phyloP scores from a whole-genome alignment of 2,329 filamentous ascomycete genomes.

The Cytospora paraplurivora region DNA sequence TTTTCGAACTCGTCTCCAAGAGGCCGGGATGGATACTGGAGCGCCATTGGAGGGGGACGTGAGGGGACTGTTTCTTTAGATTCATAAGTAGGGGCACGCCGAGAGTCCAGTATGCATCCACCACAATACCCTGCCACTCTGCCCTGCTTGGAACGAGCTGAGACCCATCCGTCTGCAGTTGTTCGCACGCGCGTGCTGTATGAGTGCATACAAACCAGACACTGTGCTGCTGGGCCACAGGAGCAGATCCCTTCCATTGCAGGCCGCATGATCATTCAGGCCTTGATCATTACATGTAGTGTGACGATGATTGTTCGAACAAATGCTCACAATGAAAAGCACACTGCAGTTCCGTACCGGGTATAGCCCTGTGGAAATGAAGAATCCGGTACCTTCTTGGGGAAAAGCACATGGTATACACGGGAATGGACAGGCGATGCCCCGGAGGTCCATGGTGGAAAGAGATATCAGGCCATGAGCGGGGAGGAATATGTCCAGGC shows the following conservation, averaged over 20 bases:
- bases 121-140: not conserved
- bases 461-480: not conserved
- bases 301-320: not conserved
- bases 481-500: not conserved
- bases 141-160: conserved; percentile 8
- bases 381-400: not conserved
- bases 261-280: conserved; percentile 12
- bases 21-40: conserved; percentile 1
- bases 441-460: not conserved
- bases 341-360: conserved; percentile 1
- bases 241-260: not conserved
- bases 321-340: conserved; percentile 11
- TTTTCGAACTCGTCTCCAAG: conserved; percentile 18
- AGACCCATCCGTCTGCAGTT: conserved; percentile 11
- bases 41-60: conserved; percentile 21
- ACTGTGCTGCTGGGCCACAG: conserved; percentile 21
- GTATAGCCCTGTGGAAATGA: conserved; percentile 4
- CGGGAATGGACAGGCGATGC: not conserved
- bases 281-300: conserved; percentile 5
- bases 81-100: not conserved
- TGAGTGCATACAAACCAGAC: conserved; percentile 3
- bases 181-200: conserved; percentile 19
- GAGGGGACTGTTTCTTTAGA: conserved; percentile 14
- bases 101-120: conserved; percentile 12
- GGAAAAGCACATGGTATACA: not conserved